These are phyloP conservation scores for Alternaria incomplexa DNA, from an alignment of 2,329 filamentous ascomycete genomes.

Conservation along the genomic window DNA sequence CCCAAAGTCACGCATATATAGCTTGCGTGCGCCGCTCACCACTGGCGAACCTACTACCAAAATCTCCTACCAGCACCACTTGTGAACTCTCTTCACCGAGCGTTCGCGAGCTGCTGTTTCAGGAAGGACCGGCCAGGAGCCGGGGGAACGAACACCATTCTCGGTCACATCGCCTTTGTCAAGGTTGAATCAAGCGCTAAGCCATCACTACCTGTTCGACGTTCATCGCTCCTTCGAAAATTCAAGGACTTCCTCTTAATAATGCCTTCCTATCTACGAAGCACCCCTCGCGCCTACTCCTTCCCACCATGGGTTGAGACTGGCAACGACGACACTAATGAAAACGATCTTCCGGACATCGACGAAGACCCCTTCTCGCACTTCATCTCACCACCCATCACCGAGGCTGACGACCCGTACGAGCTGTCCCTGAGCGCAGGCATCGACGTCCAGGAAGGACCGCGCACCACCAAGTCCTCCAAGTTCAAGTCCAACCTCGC, in stretches of 20 bases:
- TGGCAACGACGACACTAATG: slow-evolving; percentile 25
- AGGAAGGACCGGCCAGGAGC: slow-evolving; percentile 40
- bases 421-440: slow-evolving; percentile 49
- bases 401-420: slow-evolving; percentile 51
- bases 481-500: slow-evolving; percentile 50
- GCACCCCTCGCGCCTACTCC: slow-evolving; percentile 39
- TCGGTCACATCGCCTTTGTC: slow-evolving; percentile 26
- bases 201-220: slow-evolving; percentile 30
- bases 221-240: slow-evolving; percentile 24
- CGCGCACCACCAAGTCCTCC: slow-evolving; percentile 38
- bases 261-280: slow-evolving; percentile 46
- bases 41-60: slow-evolving; percentile 28
- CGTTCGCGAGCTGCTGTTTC: slow-evolving; percentile 26
- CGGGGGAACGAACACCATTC: slow-evolving; percentile 27
- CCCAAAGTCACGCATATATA: slow-evolving; percentile 42
- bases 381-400: slow-evolving; percentile 50
- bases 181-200: slow-evolving; percentile 35
- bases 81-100: slow-evolving; percentile 19
- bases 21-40: slow-evolving; percentile 15
- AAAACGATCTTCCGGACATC: slow-evolving; percentile 45
- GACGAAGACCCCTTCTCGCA: slow-evolving; percentile 53
- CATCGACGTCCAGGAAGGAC: slow-evolving; percentile 42
- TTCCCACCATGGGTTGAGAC: slow-evolving; percentile 44
- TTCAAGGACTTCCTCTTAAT: slow-evolving; percentile 32
- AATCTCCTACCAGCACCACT: slow-evolving; percentile 17